A percentile compares a stretch with the other conserved stretches of the same genome.
Evolutionary conservation across 2,329 filamentous ascomycete genomes (phyloP).

Genomic region (Aspergillus ibericus): DNA sequence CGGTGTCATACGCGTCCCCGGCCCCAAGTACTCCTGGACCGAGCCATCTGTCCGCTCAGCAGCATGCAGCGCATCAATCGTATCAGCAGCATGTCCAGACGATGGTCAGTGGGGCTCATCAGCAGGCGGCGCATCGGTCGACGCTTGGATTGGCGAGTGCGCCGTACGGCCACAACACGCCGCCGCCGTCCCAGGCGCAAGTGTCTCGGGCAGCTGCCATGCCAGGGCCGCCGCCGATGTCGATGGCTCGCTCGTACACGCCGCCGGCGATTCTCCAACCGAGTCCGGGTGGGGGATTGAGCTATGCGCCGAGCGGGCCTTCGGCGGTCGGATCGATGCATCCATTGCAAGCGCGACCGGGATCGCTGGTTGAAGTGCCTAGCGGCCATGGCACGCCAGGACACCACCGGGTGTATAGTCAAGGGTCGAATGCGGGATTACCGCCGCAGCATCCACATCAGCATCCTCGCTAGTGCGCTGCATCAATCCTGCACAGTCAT

Average conservation of each 20-base stretch:
- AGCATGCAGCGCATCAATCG: constrained; percentile 25
- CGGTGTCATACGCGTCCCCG: constrained; percentile 29
- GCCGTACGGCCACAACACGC: constrained; percentile 36
- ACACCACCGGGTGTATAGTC: constrained; percentile 42
- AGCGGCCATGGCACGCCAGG: constrained; percentile 19
- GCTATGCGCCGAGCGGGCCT: constrained; percentile 30
- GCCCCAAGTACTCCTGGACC: constrained; percentile 25
- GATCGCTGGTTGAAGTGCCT: constrained; percentile 24
- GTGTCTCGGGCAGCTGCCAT: constrained; percentile 26
- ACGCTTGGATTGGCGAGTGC: constrained; percentile 31
- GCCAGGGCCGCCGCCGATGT: constrained; percentile 25
- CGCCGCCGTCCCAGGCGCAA: constrained; percentile 34
- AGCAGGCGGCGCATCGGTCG: constrained; percentile 34
- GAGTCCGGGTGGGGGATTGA: constrained; percentile 28
- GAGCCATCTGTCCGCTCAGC: constrained; percentile 22
- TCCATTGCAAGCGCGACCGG: constrained; percentile 31
- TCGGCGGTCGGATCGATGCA: constrained; percentile 24
- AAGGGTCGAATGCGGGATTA: constrained; percentile 33
- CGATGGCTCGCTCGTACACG: constrained; percentile 40
- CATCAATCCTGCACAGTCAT: not conserved
- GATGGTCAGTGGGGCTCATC: constrained; percentile 39
- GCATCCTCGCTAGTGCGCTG: constrained; percentile 25
- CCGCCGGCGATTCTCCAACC: constrained; percentile 38
- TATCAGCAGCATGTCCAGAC: constrained; percentile 42
- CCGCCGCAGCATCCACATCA: constrained; percentile 29